Evolutionary conservation across 768 basidiomycete species (phyloP), one percentile per base, ranked within the genome.

Genomic region (Boletus vinaceobasis): DNA sequence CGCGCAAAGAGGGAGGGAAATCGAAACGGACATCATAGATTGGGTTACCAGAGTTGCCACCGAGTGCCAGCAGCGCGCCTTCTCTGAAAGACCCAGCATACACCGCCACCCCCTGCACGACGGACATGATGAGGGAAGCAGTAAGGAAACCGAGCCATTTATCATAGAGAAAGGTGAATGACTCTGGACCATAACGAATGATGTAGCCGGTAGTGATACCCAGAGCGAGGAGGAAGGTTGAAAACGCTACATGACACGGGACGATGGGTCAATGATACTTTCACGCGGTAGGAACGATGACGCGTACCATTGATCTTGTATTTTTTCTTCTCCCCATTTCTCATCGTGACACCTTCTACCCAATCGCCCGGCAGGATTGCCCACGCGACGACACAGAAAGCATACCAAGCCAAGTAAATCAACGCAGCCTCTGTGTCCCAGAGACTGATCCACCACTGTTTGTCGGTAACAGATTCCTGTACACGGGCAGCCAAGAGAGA

Each of bases 261-360:
- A 14, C 7, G 10, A 49, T 38, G 36, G 32, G 46, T 43, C 10
- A 29, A 26, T 7, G 5, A 46, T 17, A 10, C 14, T 7, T 27
- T 29, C 8, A 9, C 9, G 19, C 6, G 1, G 10, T 42, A 44
- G 19, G 48, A 13, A 23, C 15, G 7, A 19, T 7, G 36, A 38
- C 23, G 71, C 80, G 62, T 65, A 94, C 95, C 95, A 74, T 99
- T 98, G 56, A 97, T 93, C 75, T 91, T 98, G 79, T 99, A 99
- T 56, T 79, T 73, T 68, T 89, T 86, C 65, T 79, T 86, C 50
- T 75, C 77, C 0, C 95, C 95, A 39, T 84, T 86, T 43, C 97
- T 80, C 62, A 96, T 70, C 8, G 76, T 74, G 26, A 75, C 81
- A 23, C 93, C 93, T 44, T 87, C 76, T 6, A 93, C 76, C 74